Evolutionary conservation across 305 asterid genomes (phyloP).

Genomic region (Stenogyne calaminthoides): DNA sequence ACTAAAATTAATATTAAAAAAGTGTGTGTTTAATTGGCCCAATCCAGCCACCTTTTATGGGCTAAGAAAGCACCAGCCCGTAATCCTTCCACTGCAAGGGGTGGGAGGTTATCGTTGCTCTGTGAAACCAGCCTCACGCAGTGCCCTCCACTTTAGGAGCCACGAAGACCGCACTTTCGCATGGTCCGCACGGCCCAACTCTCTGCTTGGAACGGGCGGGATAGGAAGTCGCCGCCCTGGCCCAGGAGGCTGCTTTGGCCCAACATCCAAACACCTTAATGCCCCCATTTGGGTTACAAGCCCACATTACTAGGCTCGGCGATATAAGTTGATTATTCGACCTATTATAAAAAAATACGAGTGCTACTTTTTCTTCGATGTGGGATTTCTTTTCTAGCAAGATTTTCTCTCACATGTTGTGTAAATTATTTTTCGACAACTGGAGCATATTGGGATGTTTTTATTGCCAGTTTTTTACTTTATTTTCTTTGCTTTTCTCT

Average conservation of each 20-base stretch:
- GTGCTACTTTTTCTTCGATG: background rate
- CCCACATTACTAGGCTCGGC: background rate
- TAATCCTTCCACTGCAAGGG: slow-evolving; percentile 1
- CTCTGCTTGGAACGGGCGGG: background rate
- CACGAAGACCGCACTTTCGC: background rate
- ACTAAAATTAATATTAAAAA: background rate
- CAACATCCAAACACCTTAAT: background rate
- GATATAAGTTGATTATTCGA: background rate
- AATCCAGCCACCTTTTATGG: background rate
- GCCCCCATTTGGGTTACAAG: background rate
- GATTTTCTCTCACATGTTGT: background rate
- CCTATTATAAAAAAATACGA: background rate
- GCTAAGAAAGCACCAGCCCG: background rate
- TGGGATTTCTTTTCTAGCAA: background rate
- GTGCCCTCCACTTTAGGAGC: background rate
- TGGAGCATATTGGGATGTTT: slow-evolving; percentile 38
- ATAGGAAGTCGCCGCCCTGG: background rate
- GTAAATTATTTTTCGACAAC: background rate
- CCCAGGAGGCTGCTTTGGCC: background rate
- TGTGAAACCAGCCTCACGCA: background rate
- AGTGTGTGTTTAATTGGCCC: background rate
- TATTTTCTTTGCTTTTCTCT: slow-evolving; percentile 22
- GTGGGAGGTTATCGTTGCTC: background rate
- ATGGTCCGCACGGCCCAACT: background rate
- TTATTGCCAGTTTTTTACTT: slow-evolving; percentile 49